Evolutionary conservation across 257 asterid species (phyloP), one percentile per base, ranked within the genome.

Genomic region (Solanum piurae): DNA sequence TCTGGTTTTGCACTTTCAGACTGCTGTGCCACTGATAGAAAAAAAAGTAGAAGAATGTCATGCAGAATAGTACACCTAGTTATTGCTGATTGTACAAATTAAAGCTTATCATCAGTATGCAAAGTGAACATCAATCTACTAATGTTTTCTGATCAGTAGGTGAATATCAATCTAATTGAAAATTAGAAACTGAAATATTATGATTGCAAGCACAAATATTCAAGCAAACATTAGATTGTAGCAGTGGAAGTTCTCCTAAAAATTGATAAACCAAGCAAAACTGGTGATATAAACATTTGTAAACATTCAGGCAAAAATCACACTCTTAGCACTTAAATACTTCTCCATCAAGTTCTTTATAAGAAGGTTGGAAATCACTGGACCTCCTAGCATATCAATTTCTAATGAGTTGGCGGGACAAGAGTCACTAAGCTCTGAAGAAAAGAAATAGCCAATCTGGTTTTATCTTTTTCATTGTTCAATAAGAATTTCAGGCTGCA

Each of bases 11-110:
- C 91, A 83, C 90, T 89, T 88, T 93, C 99, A 38, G 93, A 89
- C 90, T 94, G 98, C 90, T 92, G 98, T 89, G 93, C 96, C 90
- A 96, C 99, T 94, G 95, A 86, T 46, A 89, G 88, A 44, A 86
- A 9, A 40, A 60, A 80, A 20, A 46, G 55, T 86, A 31, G 11
- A 46, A 73, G 23, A 21, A 86, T 66, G 86, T 88, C 88, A 88
- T 72, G 42, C 89, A 83, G 75, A 9, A 29, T 49, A 82, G 85
- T 80, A 16, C 42, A 80, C 62, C 42, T 29, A 5, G 58, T 46
- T 3, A 82, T 82, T 82, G 42, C n/a, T 46, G 29, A 46, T 7
- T 18, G 42, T 82, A 49, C 44, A 82, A 29, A 46, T 29, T 46
- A 46, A 80, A 80, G 85, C 27, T 16, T 46, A 29, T 80, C 84